A percentile compares a stretch with the other conserved stretches of the same genome.
phyloP scores from a whole-genome alignment of 371 early-diverging fungal species.

The Batrachochytrium dendrobatidis region DNA sequence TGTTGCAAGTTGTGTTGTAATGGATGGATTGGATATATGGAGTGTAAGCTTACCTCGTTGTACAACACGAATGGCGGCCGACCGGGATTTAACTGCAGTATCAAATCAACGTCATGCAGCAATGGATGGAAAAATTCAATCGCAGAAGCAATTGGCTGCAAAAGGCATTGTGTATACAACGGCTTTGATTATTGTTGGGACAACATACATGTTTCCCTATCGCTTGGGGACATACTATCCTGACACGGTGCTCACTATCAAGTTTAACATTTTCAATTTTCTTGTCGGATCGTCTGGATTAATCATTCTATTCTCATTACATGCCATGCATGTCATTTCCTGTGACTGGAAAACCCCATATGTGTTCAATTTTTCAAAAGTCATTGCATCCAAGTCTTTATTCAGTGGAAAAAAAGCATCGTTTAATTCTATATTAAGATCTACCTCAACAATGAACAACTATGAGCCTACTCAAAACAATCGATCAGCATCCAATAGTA shows the following conservation, averaged over 20 bases:
- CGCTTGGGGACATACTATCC: not conserved
- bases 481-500: not conserved
- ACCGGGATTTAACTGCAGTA: too few species aligned
- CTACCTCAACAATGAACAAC: not conserved
- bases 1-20: not conserved
- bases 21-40: slow-evolving; percentile 1
- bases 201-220: not conserved
- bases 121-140: too few species aligned
- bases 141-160: not conserved
- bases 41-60: too few species aligned
- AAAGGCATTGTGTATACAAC: not conserved
- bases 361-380: not conserved
- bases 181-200: not conserved
- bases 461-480: not conserved
- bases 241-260: not conserved
- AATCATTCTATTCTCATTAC: not conserved
- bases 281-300: not conserved
- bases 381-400: not conserved
- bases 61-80: too few species aligned
- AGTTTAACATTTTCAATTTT: not conserved
- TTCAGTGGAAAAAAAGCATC: not conserved
- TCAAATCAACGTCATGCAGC: too few species aligned
- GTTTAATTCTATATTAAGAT: not conserved
- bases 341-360: not conserved
- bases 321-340: not conserved